A percentile compares a stretch with the other conserved stretches of the same genome.
Conservation (phyloP, 2,329 filamentous ascomycete genomes). For the Hymenoscyphus linearis region DNA sequence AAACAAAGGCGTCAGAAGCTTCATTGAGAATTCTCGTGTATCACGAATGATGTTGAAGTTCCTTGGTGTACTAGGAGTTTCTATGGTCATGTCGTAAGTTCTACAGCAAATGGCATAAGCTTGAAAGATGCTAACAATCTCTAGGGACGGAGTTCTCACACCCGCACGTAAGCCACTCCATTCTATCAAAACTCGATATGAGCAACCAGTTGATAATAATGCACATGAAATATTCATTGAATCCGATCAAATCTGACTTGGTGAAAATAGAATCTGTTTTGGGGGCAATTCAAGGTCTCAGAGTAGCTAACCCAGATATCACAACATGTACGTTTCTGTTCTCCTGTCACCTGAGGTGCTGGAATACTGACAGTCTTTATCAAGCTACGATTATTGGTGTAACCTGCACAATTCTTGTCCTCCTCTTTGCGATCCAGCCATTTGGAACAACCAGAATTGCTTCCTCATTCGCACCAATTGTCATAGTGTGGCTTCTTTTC, state of each 20-base stretch:
- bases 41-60: slow-evolving; percentile 51
- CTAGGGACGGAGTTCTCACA: slow-evolving; percentile 58
- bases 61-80: slow-evolving; percentile 60
- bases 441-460: slow-evolving; percentile 59
- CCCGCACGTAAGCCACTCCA: slow-evolving; percentile 43
- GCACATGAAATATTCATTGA: too few species aligned
- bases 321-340: slow-evolving; percentile 32
- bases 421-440: slow-evolving; percentile 60
- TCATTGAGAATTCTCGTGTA: slow-evolving; percentile 51
- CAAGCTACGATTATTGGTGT: slow-evolving; percentile 55
- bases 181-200: too few species aligned
- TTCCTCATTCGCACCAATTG: slow-evolving; percentile 57
- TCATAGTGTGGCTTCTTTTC: slow-evolving; percentile 62
- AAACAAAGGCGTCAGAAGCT: slow-evolving; percentile 47
- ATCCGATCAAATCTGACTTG: too few species aligned
- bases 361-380: slow-evolving; percentile 30
- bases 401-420: slow-evolving; percentile 57
- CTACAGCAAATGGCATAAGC: slow-evolving; percentile 15
- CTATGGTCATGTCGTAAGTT: slow-evolving; percentile 52
- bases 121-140: slow-evolving; percentile 9
- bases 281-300: slow-evolving; percentile 60
- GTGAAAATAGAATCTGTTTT: slow-evolving; percentile 50
- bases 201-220: too few species aligned
- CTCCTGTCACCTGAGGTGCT: too few species aligned
- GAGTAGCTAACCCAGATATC: slow-evolving; percentile 53